Evolutionary conservation across 768 basidiomycete genomes (phyloP), one percentile per base, ranked within the genome.

Genomic region (Psilocybe tampanensis): DNA sequence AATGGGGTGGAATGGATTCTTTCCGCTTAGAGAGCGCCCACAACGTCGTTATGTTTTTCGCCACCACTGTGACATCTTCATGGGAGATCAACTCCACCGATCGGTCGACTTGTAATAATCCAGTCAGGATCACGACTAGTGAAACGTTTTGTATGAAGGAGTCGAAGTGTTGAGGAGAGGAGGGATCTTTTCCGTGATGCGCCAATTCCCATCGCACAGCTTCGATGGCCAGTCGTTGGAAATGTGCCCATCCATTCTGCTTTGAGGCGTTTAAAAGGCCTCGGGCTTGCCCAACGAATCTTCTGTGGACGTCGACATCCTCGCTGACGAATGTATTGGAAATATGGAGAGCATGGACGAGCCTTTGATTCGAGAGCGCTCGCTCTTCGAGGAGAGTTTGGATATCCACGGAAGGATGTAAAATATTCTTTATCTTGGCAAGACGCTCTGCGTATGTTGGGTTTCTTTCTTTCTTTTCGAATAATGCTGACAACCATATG

Each of bases 311-410:
- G 8, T 23, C 53, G 0, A 56, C 12, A 3, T 80, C 72, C 0
- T 51, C 33, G 41, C 75, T 79, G 23, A 86, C 84, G 39, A 86
- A 86, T 0, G 85, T 82, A 45, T 79, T 86, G 0, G 79, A 74
- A 2, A 79, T 56, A 3, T 59, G 52, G 18, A 80, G 72, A 0
- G 75, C 73, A 3, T 59, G 64, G 22, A 70, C 55, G 0, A 80
- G 65, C 2, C 75, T 69, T 36, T 60, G 47, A 45, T 80, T 80
- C 2, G 79, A 65, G 3, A 60, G 32, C 0, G 78, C 73, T 2
- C 79, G 71, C 11, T 72, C 67, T 2, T 23, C 23, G 1, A 79
- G 64, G 17, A 72, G 64, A 1, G 64, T 58, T 11, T 48, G 22
- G 17, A 62, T 47, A 13, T 45, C 24, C 7, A 49, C 29, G 1